Evolutionary conservation across 2,329 filamentous ascomycete species (phyloP), one percentile per base, ranked within the genome.

Genomic region (Pyricularia sp.): DNA sequence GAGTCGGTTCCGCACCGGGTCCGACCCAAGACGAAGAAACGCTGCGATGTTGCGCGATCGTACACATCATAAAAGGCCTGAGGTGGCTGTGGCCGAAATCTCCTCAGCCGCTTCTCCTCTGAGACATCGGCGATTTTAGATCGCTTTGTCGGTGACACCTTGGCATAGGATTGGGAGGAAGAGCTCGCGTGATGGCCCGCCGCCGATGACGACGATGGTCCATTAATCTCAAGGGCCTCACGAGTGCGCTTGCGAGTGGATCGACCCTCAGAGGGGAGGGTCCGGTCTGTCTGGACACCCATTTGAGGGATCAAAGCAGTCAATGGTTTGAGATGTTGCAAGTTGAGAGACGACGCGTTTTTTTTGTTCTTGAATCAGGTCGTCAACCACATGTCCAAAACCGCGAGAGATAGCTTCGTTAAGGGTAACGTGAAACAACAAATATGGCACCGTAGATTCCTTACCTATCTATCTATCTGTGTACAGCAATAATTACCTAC

Each of bases 1-100:
- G 78, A 70, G 1, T 71, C 69, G 0, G 76, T 78, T 23, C 80
- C 80, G 31, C 71, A 55, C 10, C 79, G 77, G 2, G 72, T 74
- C 20, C 83, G 79, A 0, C 74, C 76, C 12, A 86, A 77, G 33
- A 86, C 80, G 70, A 79, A 85, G 74, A 85, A 82, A 7, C 75
- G 77, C 70, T 83, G 81, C 2, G 76, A 76, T 0, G 77, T 76
- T 4, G 82, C 81, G 20, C 81, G 77, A 0, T 75, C 71, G 68
- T 80, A 81, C 50, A 82, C 71, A 3, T 75, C 73, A 30, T 73
- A 23, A 68, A 83, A 83, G 12, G 72, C 69, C 50, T 76, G 73
- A 0, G 80, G 78, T 10, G 80, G 71, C 7, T 76, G 30, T n/a
- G 17, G 2, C 12, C 68, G 65, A 25, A 67, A 69, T 28, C 58